Evolutionary conservation across 345 rosid genomes (phyloP).

Genomic region (Syzygium grande): DNA sequence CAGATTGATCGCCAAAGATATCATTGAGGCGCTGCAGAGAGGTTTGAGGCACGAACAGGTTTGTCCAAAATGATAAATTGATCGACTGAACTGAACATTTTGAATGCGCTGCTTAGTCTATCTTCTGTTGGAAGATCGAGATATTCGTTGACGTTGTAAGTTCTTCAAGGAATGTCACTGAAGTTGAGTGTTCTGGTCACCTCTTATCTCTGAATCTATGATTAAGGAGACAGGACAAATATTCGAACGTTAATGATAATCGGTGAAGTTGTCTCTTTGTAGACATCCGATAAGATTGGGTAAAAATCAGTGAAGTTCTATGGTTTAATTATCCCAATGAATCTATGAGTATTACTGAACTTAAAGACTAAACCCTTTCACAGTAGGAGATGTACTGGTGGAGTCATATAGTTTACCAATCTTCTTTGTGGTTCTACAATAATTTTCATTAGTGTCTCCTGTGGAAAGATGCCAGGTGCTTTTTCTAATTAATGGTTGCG

Average conservation of each 20-base stretch:
- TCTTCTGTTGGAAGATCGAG: background rate
- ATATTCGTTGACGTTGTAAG: background rate
- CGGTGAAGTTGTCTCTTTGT: background rate
- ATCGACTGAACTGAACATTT: background rate
- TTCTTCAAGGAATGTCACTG: background rate
- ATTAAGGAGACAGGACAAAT: background rate
- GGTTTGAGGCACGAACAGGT: constrained; percentile 63
- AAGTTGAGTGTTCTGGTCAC: background rate
- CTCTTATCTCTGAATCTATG: background rate
- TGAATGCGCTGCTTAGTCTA: background rate
- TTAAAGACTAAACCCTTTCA: background rate
- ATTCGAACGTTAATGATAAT: background rate
- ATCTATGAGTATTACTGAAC: background rate
- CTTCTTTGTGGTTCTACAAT: background rate
- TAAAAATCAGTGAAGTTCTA: background rate
- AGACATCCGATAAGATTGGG: background rate
- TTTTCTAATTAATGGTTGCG: background rate
- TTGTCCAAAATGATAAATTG: background rate
- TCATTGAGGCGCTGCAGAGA: constrained; percentile 71
- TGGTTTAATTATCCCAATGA: background rate
- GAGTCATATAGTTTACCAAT: background rate
- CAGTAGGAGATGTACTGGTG: background rate
- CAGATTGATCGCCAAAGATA: constrained; percentile 56
- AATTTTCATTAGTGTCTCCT: background rate
- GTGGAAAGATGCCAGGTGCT: background rate